Evolutionary conservation across 2,329 filamentous ascomycete species (phyloP).

Genomic region (Verruconis gallopava): DNA sequence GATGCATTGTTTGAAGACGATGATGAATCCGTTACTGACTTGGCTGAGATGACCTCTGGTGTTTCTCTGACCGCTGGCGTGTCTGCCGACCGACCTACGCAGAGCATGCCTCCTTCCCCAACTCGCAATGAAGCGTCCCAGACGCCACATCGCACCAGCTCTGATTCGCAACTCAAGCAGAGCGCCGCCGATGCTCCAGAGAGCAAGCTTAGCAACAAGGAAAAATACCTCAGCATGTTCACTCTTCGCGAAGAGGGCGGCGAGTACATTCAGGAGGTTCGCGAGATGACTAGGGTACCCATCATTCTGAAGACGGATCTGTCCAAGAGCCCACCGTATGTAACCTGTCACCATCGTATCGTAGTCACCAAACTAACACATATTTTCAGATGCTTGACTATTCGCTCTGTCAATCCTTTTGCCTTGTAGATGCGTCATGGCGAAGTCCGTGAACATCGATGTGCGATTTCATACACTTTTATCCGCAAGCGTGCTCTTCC

Average conservation of each 20-base stretch:
- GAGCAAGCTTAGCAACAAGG: slow-evolving; percentile 75
- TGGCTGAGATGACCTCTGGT: slow-evolving; percentile 83
- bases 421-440: slow-evolving; percentile 39
- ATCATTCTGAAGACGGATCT: slow-evolving; percentile 97
- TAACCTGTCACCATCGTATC: too few relatives aligned
- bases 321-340: slow-evolving; percentile 98
- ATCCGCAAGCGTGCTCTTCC: too few relatives aligned
- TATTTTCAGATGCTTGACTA: slow-evolving; percentile 71
- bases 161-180: slow-evolving; percentile 79
- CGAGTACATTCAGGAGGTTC: slow-evolving; percentile 96
- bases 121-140: slow-evolving; percentile 59
- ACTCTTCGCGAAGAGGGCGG: slow-evolving; percentile 81
- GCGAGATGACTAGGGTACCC: slow-evolving; percentile 94
- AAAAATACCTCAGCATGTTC: slow-evolving; percentile 90
- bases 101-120: slow-evolving; percentile 89
- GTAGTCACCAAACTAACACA: too few relatives aligned
- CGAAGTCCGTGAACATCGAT: too few relatives aligned
- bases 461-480: too few relatives aligned
- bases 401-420: slow-evolving; percentile 69
- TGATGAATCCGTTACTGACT: slow-evolving; percentile 58
- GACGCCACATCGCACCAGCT: slow-evolving; percentile 73
- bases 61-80: slow-evolving; percentile 60
- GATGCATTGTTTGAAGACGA: slow-evolving; percentile 95
- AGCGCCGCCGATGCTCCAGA: slow-evolving; percentile 56
- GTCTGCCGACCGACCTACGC: slow-evolving; percentile 70